Base-by-base conservation (phyloP, 352 stramenopile species). In the Globisporangium recalcitrans region DNA sequence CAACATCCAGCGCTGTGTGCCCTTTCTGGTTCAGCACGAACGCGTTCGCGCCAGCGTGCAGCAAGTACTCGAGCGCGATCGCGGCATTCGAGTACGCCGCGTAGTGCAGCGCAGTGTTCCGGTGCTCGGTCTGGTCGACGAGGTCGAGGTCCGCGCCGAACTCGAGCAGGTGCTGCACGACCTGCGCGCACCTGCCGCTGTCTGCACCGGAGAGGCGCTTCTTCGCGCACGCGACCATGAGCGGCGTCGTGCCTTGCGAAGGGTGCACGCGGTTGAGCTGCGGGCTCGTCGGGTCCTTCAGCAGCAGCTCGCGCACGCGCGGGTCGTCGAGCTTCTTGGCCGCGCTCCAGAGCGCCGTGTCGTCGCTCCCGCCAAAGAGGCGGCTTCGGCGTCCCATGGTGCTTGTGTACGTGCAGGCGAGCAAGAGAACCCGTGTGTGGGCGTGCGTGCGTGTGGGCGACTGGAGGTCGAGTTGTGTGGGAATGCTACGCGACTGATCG, bases 31-130 rank as follows among this genome's bases (percentile, higher is more conserved):
- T 90, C 9, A 90, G 60, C 7, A 65, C 70, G 31, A 85, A 85
- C 16, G 66, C 47, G 34, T 80, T 65, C 5, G 70, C 81, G 21
- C 74, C 78, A 8, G 73, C 72, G 24, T 73, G 63, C 31, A 91
- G 67, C 68, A 93, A 42, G 38, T 79, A 65, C 62, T 91, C 81
- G 58, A 89, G 36, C 24, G 78, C 71, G 3, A 64, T 53, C 47
- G 82, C 60, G 27, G 74, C 71, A 63, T 90, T 86, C 49, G 63
- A 67, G 54, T 80, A 75, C 14, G 81, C 80, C 8, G 84, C 84
- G 58, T 83, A 80, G 42, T 93, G 84, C 49, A 93, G 69, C 53
- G 81, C 81, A 48, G 84, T 93, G 67, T 78, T 78, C 51, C 65
- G 60, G 61, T 78, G 70, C 22, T 73, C 71, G 42, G 64, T 65